These are phyloP conservation scores for Amaranthus hypochondriacus DNA, from an alignment of 148 eudicot species.

Conservation along the genomic window DNA sequence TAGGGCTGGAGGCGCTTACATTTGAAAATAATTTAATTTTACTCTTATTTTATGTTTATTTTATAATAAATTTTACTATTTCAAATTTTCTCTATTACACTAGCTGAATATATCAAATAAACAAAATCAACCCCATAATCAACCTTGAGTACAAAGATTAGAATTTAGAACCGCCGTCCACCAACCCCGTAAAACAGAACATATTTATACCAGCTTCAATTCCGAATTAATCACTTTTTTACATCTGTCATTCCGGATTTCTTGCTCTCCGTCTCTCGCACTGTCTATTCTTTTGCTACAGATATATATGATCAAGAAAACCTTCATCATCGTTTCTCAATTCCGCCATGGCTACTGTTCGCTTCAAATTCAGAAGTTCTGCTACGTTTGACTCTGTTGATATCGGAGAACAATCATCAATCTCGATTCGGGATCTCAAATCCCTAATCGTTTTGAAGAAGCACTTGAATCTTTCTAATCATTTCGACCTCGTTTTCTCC, in stretches of 20 bases:
- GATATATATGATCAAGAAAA: conserved; percentile 7
- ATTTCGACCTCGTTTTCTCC: conserved; percentile 54
- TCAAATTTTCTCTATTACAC: no score
- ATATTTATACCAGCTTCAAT: conserved; percentile 5
- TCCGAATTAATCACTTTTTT: neutral
- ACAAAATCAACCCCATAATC: no score
- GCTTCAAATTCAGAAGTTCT: conserved; percentile 59
- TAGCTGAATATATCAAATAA: no score
- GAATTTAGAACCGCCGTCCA: no score
- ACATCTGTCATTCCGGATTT: neutral
- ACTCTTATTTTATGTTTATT: no score
- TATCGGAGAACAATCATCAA: conserved; percentile 37
- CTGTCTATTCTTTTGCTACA: neutral
- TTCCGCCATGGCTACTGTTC: conserved; percentile 39
- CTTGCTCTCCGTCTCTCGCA: neutral
- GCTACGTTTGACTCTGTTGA: conserved; percentile 48
- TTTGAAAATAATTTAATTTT: no score
- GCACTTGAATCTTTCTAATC: conserved; percentile 38
- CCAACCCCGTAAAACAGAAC: neutral
- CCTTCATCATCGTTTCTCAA: neutral
- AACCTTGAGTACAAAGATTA: no score
- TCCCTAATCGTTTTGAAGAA: conserved; percentile 37
- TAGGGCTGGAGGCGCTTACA: no score
- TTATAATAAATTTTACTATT: no score
- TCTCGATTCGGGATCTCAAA: conserved; percentile 54